A percentile compares a stretch with the other conserved stretches of the same genome.
Conservation (phyloP, 305 asterid genomes). For the Lippia alba region DNA sequence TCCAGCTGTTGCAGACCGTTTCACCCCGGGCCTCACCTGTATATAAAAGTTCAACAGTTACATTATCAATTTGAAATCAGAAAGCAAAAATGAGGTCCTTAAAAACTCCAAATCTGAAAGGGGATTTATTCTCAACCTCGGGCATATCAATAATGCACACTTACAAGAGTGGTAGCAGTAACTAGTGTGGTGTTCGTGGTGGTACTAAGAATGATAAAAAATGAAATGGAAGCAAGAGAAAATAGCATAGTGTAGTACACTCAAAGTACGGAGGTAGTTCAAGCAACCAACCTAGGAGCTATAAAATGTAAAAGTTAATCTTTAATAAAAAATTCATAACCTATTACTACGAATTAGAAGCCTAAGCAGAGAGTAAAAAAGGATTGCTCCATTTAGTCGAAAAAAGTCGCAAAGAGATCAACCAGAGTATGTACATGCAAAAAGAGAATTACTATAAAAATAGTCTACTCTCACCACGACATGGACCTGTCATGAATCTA, state of each 20-base stretch:
- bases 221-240: too few species aligned
- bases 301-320: neutral
- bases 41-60: conserved; percentile 26
- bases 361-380: neutral
- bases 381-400: neutral
- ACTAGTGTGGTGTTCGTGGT: neutral
- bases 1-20: conserved; percentile 65
- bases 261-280: neutral
- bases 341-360: neutral
- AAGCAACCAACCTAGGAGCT: conserved; percentile 3
- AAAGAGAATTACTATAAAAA: neutral
- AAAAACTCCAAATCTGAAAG: too few species aligned
- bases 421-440: too few species aligned
- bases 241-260: too few species aligned
- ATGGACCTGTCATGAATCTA: neutral
- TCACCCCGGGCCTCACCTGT: conserved; percentile 68
- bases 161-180: conserved; percentile 1
- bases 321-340: neutral
- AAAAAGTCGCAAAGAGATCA: neutral
- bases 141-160: neutral
- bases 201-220: too few species aligned
- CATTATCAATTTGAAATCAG: conserved; percentile 22
- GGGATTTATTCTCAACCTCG: conserved; percentile 3
- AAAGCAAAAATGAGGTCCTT: neutral
- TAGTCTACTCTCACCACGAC: neutral